Conservation (phyloP, 108 stramenopile species). For the Conticribra guillardii region DNA sequence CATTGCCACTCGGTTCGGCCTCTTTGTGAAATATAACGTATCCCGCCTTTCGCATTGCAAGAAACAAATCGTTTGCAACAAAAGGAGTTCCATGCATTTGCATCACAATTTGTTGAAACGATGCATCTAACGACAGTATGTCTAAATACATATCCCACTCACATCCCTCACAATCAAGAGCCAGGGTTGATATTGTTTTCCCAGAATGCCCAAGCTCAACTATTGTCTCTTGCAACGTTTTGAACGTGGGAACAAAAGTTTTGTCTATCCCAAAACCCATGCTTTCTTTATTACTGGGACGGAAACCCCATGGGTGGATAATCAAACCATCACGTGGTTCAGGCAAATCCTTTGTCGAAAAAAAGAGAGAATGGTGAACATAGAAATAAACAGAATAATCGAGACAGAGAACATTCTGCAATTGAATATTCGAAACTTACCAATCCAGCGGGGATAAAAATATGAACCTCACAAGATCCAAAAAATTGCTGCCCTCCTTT, state of each 20-base stretch:
- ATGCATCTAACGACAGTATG: constrained; percentile 18
- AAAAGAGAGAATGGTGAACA: neutral
- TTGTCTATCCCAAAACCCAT: neutral
- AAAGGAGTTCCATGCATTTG: constrained; percentile 47
- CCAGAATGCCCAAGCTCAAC: constrained; percentile 58
- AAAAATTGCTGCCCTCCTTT: neutral
- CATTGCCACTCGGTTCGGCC: constrained; percentile 26
- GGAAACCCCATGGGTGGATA: constrained; percentile 62
- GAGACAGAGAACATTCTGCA: too few relatives aligned
- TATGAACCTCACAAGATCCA: constrained; percentile 65
- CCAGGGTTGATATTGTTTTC: constrained; percentile 58
- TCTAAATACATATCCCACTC: constrained; percentile 53
- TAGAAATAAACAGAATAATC: too few relatives aligned
- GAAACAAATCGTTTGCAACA: constrained; percentile 51
- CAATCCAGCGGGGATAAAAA: constrained; percentile 52
- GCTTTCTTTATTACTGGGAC: constrained; percentile 30
- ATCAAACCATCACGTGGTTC: constrained; percentile 29
- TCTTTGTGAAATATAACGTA: constrained; percentile 69
- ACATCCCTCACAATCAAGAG: constrained; percentile 74
- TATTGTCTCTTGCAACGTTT: constrained; percentile 53
- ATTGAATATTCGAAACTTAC: neutral
- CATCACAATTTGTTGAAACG: constrained; percentile 46
- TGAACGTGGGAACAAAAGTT: constrained; percentile 28
- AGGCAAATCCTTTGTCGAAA: neutral
- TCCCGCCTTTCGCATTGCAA: constrained; percentile 40